A percentile compares a stretch with the other conserved stretches of the same genome.
These are phyloP conservation scores for Haberlea rhodopensis DNA, from an alignment of 257 asterid genomes.

Conservation along the genomic window DNA sequence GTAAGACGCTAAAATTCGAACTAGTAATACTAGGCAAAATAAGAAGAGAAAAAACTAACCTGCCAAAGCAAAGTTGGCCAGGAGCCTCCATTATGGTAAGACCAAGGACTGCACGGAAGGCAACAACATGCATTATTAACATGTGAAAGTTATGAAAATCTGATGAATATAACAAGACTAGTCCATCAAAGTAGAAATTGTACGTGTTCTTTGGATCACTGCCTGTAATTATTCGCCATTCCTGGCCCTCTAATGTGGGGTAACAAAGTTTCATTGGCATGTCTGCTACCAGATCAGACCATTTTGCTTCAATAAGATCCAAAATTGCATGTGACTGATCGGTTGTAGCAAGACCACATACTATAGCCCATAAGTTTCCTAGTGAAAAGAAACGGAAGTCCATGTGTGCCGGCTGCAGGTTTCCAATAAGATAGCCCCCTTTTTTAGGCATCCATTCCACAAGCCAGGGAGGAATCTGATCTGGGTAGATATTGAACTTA, in stretches of 20 bases:
- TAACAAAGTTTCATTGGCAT: constrained; percentile 82
- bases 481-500: constrained; percentile 83
- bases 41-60: constrained; percentile 30
- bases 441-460: constrained; percentile 76
- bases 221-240: constrained; percentile 79
- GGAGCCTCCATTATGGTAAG: constrained; percentile 84
- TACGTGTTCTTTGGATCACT: constrained; percentile 87
- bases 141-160: not conserved
- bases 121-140: constrained; percentile 6
- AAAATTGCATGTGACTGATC: constrained; percentile 74
- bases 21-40: constrained; percentile 1
- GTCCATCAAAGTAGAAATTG: not conserved
- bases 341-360: constrained; percentile 61
- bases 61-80: constrained; percentile 94
- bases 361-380: constrained; percentile 72
- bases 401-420: constrained; percentile 88
- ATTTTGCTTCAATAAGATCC: constrained; percentile 68
- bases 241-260: constrained; percentile 77
- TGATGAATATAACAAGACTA: constrained; percentile 8
- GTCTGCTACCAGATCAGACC: constrained; percentile 70
- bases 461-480: constrained; percentile 84
- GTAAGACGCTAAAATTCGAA: not conserved
- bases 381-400: constrained; percentile 81
- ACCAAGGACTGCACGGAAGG: constrained; percentile 72
- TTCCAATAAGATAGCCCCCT: constrained; percentile 78